phyloP scores from a whole-genome alignment of 768 basidiomycete species.

The Termitomyces sp. region DNA sequence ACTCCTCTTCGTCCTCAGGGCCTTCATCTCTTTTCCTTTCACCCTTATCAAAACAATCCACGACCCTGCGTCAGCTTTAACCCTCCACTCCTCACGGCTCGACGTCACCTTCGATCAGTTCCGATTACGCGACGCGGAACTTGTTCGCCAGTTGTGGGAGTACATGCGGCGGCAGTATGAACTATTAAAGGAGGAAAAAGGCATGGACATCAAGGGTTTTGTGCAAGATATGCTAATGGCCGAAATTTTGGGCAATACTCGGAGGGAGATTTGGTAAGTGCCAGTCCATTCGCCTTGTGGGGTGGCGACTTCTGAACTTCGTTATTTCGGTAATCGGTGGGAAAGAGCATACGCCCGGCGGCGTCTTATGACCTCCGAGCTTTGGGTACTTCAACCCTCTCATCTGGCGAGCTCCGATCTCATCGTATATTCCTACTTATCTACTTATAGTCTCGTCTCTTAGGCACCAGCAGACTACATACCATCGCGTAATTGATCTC shows the following conservation, averaged over 20 bases:
- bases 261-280: not conserved
- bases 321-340: not conserved
- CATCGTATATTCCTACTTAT: not conserved
- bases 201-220: slow-evolving; percentile 10
- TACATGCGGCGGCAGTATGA: slow-evolving; percentile 20
- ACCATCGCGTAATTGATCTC: not conserved
- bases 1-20: not conserved
- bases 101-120: slow-evolving; percentile 44
- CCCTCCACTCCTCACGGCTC: slow-evolving; percentile 33
- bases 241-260: not conserved
- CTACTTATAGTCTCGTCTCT: not conserved
- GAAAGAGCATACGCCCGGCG: not conserved
- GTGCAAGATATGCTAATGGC: slow-evolving; percentile 9
- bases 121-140: slow-evolving; percentile 41
- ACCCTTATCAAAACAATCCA: slow-evolving; percentile 17
- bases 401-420: not conserved
- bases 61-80: slow-evolving; percentile 32
- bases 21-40: slow-evolving; percentile 3
- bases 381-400: not conserved
- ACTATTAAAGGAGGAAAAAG: not conserved
- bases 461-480: not conserved
- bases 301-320: not conserved
- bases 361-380: not conserved
- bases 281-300: not conserved
- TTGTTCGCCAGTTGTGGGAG: slow-evolving; percentile 30